These are phyloP conservation scores for Oidiodendron maius DNA, from an alignment of 495 filamentous ascomycete genomes.

Conservation along the genomic window DNA sequence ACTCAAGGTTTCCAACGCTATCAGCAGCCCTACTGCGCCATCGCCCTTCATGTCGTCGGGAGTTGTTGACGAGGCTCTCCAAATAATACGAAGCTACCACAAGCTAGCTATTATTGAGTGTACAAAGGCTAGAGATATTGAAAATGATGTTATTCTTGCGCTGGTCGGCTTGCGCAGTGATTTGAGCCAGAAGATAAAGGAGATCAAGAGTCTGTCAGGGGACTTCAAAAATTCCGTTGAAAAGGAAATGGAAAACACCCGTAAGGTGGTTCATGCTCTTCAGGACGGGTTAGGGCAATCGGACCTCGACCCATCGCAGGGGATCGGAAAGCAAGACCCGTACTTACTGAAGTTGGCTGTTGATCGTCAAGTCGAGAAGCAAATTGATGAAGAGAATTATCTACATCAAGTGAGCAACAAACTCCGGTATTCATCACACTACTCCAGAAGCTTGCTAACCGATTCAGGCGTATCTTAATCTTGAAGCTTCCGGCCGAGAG, in stretches of 20 bases:
- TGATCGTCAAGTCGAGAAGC: constrained; percentile 81
- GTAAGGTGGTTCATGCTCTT: constrained; percentile 65
- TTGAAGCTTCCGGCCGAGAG: constrained; percentile 91
- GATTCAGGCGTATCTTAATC: constrained; percentile 79
- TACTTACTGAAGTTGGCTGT: constrained; percentile 80
- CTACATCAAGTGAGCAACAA: constrained; percentile 64
- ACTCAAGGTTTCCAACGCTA: constrained; percentile 72
- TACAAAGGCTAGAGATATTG: constrained; percentile 86
- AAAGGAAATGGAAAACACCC: constrained; percentile 68
- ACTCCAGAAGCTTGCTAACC: neutral
- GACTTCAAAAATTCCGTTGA: constrained; percentile 93
- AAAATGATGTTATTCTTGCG: constrained; percentile 82
- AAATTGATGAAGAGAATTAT: constrained; percentile 97
- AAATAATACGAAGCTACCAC: constrained; percentile 76
- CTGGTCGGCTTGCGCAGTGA: constrained; percentile 82
- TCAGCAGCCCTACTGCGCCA: constrained; percentile 74
- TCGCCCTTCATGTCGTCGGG: constrained; percentile 66
- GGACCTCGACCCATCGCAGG: constrained; percentile 68
- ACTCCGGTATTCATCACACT: constrained; percentile 21
- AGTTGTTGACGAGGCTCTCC: constrained; percentile 79
- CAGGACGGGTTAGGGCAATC: constrained; percentile 73
- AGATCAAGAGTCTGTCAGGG: constrained; percentile 84
- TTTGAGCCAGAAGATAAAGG: constrained; percentile 91
- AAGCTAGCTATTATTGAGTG: constrained; percentile 73
- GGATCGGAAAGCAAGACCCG: constrained; percentile 82